Evolutionary conservation across 371 early-diverging fungal genomes (phyloP).

Genomic region (Saksenaea oblongispora): DNA sequence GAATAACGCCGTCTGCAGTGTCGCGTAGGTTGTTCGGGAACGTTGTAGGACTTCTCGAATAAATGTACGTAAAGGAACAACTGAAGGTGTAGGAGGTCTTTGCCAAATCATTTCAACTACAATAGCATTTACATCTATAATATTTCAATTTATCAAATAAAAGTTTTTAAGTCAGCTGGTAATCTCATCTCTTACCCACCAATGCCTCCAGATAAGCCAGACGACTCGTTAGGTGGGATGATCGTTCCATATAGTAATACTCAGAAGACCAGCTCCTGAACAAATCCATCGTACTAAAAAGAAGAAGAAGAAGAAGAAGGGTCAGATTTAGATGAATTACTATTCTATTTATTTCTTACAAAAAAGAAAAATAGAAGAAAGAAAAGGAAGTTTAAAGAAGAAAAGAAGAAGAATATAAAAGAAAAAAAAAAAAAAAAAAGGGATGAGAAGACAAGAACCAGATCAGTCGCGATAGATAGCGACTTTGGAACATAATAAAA

Average conservation of each 20-base stretch:
- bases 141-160: not conserved
- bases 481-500: not conserved
- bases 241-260: not conserved
- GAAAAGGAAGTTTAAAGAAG: not conserved
- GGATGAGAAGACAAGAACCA: not conserved
- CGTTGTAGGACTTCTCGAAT: slow-evolving; percentile 77
- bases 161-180: not conserved
- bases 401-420: not conserved
- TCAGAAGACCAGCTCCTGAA: not conserved
- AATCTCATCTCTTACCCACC: not conserved
- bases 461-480: not conserved
- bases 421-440: not conserved
- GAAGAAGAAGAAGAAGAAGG: too few relatives aligned
- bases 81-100: slow-evolving; percentile 15
- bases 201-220: not conserved
- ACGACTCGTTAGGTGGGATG: not conserved
- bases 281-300: not conserved
- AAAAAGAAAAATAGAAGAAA: not conserved
- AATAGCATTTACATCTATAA: slow-evolving; percentile 55
- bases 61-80: slow-evolving; percentile 66
- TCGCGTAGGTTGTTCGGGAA: slow-evolving; percentile 77
- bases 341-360: not conserved
- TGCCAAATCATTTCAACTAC: slow-evolving; percentile 63
- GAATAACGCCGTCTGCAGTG: slow-evolving; percentile 72
- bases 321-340: too few relatives aligned